Base-by-base conservation (phyloP, 441 rosid genomes). In the Populus trichocarpa region DNA sequence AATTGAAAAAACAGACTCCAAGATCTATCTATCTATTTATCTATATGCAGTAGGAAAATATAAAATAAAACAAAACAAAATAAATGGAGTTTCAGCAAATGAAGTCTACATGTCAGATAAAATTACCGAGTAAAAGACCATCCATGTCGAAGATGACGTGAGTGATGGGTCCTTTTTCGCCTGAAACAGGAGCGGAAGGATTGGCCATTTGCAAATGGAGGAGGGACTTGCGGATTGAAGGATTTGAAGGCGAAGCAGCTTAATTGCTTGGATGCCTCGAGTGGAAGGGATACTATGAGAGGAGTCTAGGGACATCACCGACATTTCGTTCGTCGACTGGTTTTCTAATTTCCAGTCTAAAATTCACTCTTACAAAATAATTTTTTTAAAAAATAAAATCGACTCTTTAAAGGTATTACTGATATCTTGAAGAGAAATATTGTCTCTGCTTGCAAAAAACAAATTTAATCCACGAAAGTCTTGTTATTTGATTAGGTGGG, bases 71-170 rank as follows among this genome's bases (percentile, higher is more conserved):
- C 32, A 11, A 46, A 25, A 70, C 4, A 25, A 3, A 42, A 5
- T 59, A 35, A 33, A 57, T 26, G 35, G 68, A 61, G 28, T n/a
- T 16, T 30, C 18, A 46, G 20, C 2, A 13, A 25, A 46, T 11
- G 69, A 38, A 70, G 61, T 28, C 23, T 6, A 42, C 73, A 81
- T 67, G 75, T 73, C 33, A 1, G 83, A 74, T 74, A 59, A 59
- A 79, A 76, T 75, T 88, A 90, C 97, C 95, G 66, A 95, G 94
- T 67, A 95, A 86, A 80, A 93, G 97, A 73, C 98, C 98, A 71
- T 95, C 98, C 98, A 95, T 93, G 90, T 95, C 98, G 88, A 95
- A 93, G 82, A 95, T 79, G 83, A 91, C 91, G 83, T 93, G 97
- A 75, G 96, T 90, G 81, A 90, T 86, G 14, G 90, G 87, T 75